A percentile compares a stretch with the other conserved stretches of the same genome.
These are phyloP conservation scores for Thielaviopsis musarum DNA, from an alignment of 2,329 filamentous ascomycete species.

Conservation along the genomic window DNA sequence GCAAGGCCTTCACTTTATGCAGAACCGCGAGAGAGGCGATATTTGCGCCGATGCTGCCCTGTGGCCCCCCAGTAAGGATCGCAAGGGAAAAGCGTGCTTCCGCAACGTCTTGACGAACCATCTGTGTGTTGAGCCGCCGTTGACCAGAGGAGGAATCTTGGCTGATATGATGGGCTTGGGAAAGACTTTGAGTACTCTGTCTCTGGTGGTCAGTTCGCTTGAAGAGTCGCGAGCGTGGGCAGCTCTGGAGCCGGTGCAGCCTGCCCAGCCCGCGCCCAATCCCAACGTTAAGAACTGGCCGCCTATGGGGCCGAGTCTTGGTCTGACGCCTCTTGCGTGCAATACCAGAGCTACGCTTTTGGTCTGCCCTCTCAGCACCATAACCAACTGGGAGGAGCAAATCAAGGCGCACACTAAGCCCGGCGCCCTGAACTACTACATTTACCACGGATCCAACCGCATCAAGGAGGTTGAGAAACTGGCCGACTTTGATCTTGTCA, in stretches of 20 bases:
- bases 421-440: constrained; percentile 50
- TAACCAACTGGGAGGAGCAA: constrained; percentile 90
- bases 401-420: constrained; percentile 63
- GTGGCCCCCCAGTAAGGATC: constrained; percentile 46
- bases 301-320: constrained; percentile 21
- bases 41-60: constrained; percentile 53
- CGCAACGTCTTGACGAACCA: constrained; percentile 69
- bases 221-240: constrained; percentile 47
- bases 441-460: constrained; percentile 73
- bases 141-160: constrained; percentile 56
- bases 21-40: constrained; percentile 49
- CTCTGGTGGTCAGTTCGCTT: constrained; percentile 53
- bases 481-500: constrained; percentile 61
- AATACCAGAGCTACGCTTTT: constrained; percentile 73
- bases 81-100: constrained; percentile 31
- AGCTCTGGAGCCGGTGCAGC: constrained; percentile 32
- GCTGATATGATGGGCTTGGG: constrained; percentile 85
- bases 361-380: constrained; percentile 75
- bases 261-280: constrained; percentile 24
- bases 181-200: constrained; percentile 72
- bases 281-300: constrained; percentile 19
- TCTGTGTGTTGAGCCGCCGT: constrained; percentile 36
- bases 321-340: constrained; percentile 33
- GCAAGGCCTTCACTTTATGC: constrained; percentile 80
- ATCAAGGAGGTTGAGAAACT: constrained; percentile 52